Percentiles rank a stretch among this genome's conserved stretches.
phyloP scores from a whole-genome alignment of 73 alveolate species.

The Paramecium biaurelia region DNA sequence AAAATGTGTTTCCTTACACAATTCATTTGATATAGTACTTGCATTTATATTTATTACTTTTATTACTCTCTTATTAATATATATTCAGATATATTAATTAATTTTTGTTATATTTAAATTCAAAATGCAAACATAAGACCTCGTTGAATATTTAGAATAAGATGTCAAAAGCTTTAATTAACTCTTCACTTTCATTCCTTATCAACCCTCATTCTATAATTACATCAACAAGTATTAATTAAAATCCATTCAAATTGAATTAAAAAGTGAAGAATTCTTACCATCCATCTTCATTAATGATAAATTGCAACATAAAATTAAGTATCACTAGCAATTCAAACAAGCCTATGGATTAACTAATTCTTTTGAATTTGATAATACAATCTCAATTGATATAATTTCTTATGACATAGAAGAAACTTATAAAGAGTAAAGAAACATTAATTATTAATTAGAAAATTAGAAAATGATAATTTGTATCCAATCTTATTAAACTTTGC shows the following conservation, averaged over 20 bases:
- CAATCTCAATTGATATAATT: not conserved
- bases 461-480: constrained; percentile 16
- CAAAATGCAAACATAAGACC: constrained; percentile 5
- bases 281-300: not conserved
- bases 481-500: not conserved
- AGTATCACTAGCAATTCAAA: not conserved
- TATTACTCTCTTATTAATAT: not conserved
- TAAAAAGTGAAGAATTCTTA: constrained; percentile 41
- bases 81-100: not conserved
- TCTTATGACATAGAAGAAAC: constrained; percentile 39
- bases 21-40: not conserved
- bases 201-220: constrained; percentile 9
- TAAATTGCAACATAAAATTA: not conserved
- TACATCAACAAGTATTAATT: not conserved
- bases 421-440: not conserved
- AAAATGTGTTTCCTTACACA: constrained; percentile 15
- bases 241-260: not conserved
- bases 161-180: not conserved
- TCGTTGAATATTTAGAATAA: not conserved
- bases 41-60: constrained; percentile 10
- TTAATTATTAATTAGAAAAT: not conserved
- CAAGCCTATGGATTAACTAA: constrained; percentile 40
- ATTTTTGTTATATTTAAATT: not conserved
- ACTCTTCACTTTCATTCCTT: not conserved
- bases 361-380: not conserved